Percentiles rank a stretch among this genome's conserved stretches.
These are phyloP conservation scores for Hordeum marinum DNA, from an alignment of 176 grass and related monocot genomes.

Conservation along the genomic window DNA sequence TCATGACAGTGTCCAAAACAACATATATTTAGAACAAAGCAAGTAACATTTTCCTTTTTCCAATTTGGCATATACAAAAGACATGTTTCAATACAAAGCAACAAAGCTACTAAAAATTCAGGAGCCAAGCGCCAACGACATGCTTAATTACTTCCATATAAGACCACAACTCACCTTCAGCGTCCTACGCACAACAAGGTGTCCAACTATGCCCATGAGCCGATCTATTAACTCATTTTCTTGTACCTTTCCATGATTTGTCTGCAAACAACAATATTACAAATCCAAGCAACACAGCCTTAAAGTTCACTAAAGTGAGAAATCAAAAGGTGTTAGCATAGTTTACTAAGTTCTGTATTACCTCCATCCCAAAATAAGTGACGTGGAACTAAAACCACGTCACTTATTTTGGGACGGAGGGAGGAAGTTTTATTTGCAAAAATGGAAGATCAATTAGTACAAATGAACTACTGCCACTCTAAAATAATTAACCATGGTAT, in stretches of 20 bases:
- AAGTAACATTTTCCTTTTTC: neutral
- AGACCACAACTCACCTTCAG: slow-evolving; percentile 58
- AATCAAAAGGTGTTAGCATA: neutral
- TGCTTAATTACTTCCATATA: slow-evolving; percentile 24
- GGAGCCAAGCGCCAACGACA: slow-evolving; percentile 1
- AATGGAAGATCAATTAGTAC: neutral
- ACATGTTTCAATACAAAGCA: neutral
- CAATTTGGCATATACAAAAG: slow-evolving; percentile 1
- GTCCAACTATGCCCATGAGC: slow-evolving; percentile 96
- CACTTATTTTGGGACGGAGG: too few relatives aligned
- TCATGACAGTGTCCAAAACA: neutral
- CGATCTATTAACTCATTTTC: slow-evolving; percentile 82
- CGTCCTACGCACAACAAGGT: slow-evolving; percentile 90
- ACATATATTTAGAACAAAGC: neutral
- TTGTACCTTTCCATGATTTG: slow-evolving; percentile 78
- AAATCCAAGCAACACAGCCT: neutral
- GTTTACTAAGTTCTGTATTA: neutral
- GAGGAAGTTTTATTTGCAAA: neutral
- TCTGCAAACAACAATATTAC: slow-evolving; percentile 46
- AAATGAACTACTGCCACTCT: neutral
- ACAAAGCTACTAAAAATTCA: neutral
- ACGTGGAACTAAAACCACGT: too few relatives aligned
- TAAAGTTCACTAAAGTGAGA: neutral
- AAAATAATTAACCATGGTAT: neutral
- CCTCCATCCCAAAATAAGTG: too few relatives aligned